phyloP scores from a whole-genome alignment of 2,329 filamentous ascomycete species.

The Cephalotrichum gorgonifer region DNA sequence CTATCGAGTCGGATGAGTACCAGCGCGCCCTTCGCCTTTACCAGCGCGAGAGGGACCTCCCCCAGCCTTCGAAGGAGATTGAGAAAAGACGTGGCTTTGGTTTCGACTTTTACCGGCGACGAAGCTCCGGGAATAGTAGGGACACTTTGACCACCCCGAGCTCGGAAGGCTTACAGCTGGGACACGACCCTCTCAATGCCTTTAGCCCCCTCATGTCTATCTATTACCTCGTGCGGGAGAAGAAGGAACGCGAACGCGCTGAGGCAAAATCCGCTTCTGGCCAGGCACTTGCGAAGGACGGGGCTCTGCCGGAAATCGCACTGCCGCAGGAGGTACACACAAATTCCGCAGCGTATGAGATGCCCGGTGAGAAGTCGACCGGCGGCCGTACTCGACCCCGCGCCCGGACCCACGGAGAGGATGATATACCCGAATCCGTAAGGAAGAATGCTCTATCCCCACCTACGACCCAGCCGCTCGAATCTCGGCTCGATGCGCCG shows the following conservation, averaged over 20 bases:
- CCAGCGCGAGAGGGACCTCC: conserved; percentile 54
- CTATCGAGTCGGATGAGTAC: conserved; percentile 92
- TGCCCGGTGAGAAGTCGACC: conserved; percentile 79
- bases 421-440: conserved; percentile 68
- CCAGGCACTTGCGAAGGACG: conserved; percentile 26
- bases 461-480: conserved; percentile 25
- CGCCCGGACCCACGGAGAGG: conserved; percentile 88
- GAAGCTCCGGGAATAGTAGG: conserved; percentile 79
- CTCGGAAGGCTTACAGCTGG: conserved; percentile 70
- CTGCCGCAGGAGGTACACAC: conserved; percentile 83
- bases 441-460: conserved; percentile 44
- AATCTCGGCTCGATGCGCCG: conserved; percentile 46
- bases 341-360: conserved; percentile 74
- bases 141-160: conserved; percentile 82
- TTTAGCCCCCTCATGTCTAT: conserved; percentile 88
- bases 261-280: conserved; percentile 6
- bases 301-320: conserved; percentile 59
- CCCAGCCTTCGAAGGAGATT: conserved; percentile 46
- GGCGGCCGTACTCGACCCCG: conserved; percentile 75
- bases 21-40: conserved; percentile 68
- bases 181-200: conserved; percentile 82
- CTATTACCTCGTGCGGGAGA: conserved; percentile 94
- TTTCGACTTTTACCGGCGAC: conserved; percentile 94
- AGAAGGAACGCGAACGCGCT: conserved; percentile 67
- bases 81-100: conserved; percentile 80